A percentile compares a stretch with the other conserved stretches of the same genome.
phyloP scores from a whole-genome alignment of 1,139 yeast species.

The Magnusiomyces tetraspermus region DNA sequence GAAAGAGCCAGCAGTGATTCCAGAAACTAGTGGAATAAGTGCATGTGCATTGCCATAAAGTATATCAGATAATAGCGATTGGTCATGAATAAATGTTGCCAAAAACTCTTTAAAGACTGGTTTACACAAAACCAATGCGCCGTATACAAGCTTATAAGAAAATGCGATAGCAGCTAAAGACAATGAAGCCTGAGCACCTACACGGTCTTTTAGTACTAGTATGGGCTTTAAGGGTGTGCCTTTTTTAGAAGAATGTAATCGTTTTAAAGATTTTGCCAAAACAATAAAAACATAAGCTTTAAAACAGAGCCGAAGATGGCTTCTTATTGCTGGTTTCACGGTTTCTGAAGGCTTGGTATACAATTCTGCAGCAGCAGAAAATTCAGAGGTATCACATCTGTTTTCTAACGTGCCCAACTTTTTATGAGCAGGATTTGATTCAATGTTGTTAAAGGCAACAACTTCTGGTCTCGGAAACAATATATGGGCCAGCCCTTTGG shows the following conservation, averaged over 20 bases:
- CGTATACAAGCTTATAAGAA: conserved; percentile 23
- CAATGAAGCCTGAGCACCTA: conserved; percentile 22
- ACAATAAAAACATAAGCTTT: conserved; percentile 23
- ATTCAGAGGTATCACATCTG: neutral
- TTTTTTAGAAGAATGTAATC: conserved; percentile 11
- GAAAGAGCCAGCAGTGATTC: conserved; percentile 27
- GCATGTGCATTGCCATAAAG: conserved; percentile 16
- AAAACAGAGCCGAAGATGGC: conserved; percentile 24
- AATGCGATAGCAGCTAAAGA: conserved; percentile 25
- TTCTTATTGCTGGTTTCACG: neutral
- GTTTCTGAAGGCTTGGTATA: neutral
- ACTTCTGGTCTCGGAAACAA: conserved; percentile 3
- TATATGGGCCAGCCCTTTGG: conserved; percentile 3
- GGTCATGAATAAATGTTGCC: conserved; percentile 4
- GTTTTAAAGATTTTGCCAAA: conserved; percentile 18
- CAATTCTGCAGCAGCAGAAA: neutral
- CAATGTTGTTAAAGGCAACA: neutral
- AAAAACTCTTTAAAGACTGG: conserved; percentile 10
- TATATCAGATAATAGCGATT: conserved; percentile 11
- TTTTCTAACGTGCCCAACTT: neutral
- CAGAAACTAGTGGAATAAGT: conserved; percentile 25
- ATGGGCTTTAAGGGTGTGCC: conserved; percentile 7
- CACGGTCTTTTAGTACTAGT: conserved; percentile 9
- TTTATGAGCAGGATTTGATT: neutral
- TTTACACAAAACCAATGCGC: conserved; percentile 15